Base-by-base conservation (phyloP, 768 basidiomycete species). In the Collybiopsis luxurians region DNA sequence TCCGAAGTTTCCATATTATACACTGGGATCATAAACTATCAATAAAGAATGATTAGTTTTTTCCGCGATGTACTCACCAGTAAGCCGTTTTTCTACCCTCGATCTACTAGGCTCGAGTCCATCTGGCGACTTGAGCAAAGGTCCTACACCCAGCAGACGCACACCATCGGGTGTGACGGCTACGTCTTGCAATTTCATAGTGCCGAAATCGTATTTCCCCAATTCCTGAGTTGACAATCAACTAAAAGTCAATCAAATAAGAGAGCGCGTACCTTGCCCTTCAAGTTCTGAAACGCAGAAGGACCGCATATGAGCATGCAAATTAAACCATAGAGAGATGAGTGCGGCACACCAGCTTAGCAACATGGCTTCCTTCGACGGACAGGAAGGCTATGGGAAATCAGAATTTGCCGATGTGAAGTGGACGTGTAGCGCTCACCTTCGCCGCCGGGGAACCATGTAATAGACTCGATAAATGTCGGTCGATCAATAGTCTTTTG, bases 31-130 rank as follows among this genome's bases (percentile, higher is more conserved):
- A 13, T 13, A 17, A 31, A 51, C 17, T 21, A 15, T 10, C 12
- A 24, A 21, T 3, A 26, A 6, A 23, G 23, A 9, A 13, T 17
- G 3, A 39, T 6, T 13, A 6, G 31, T 5, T 13, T 34, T 34
- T 34, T 13, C 6, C 12, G 24, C 17, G 48, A 23, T 23, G 5
- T 34, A 64, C 82, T 27, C 63, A 88, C 89, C 86, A 57, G 88
- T 77, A 21, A 91, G 78, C n/a, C 86, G 82, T 61, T 90, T 91
- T 68, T 90, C 89, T 19, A 71, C 76, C 21, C 83, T 73, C 19
- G 86, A 88, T 70, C 82, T 89, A 66, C 82, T 87, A 6, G 89
- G 89, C 39, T 83, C 79, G 24, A 87, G 69, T 10, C 86, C 85
- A 48, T 75, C 77, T 1, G 80, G 79, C 4, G 88, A 89, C 53